Evolutionary conservation across 75 land plant species (phyloP).

Genomic region (Picea sitchensis): DNA sequence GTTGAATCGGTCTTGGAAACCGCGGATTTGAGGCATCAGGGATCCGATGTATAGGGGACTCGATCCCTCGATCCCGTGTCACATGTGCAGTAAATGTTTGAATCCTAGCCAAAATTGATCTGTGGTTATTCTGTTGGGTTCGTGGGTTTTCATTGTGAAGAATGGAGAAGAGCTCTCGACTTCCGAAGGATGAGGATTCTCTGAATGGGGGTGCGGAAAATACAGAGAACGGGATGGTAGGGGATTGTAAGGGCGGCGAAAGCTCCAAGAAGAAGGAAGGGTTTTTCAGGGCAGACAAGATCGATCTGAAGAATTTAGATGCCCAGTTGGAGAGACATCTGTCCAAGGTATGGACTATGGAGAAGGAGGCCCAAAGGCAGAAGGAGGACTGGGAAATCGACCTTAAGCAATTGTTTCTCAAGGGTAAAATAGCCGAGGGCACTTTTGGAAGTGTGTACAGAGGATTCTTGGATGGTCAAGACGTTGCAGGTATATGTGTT

Average conservation of each 20-base stretch:
- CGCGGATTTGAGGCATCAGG: no score
- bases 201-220: background rate
- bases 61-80: no score
- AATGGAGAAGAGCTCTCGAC: background rate
- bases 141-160: background rate
- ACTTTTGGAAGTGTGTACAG: slow-evolving; percentile 82
- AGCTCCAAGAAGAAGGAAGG: slow-evolving; percentile 31
- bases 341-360: slow-evolving; percentile 39
- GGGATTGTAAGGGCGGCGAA: background rate
- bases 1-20: no score
- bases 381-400: slow-evolving; percentile 93
- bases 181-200: background rate
- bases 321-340: slow-evolving; percentile 56
- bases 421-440: slow-evolving; percentile 64
- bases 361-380: slow-evolving; percentile 13
- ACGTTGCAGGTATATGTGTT: slow-evolving; percentile 70
- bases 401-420: slow-evolving; percentile 53
- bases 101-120: no score
- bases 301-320: slow-evolving; percentile 76
- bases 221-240: background rate
- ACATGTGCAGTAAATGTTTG: no score
- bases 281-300: slow-evolving; percentile 73
- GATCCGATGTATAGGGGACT: no score
- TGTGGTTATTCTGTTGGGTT: background rate
- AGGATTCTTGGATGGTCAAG: slow-evolving; percentile 73